Conservation (phyloP, 2,329 filamentous ascomycete genomes). For the Phaeosphaeria sp. region DNA sequence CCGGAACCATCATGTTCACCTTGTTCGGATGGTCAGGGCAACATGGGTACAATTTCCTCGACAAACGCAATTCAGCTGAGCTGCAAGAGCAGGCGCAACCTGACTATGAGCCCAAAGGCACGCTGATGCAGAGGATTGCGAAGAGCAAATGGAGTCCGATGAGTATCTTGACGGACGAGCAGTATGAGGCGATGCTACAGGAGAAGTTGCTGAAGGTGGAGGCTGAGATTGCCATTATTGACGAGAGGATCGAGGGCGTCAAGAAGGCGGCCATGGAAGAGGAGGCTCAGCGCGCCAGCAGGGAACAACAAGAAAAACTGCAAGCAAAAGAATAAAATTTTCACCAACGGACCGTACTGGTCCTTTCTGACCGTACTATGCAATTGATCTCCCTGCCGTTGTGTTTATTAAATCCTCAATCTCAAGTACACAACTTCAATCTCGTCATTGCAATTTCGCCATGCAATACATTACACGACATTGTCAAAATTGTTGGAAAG, state of each 20-base stretch:
- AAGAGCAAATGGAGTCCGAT: constrained; percentile 75
- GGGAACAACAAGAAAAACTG: constrained; percentile 7
- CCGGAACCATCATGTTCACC: constrained; percentile 65
- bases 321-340: not conserved
- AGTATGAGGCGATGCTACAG: constrained; percentile 73
- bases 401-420: too few species aligned
- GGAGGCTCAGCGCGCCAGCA: constrained; percentile 18
- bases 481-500: too few species aligned
- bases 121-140: constrained; percentile 58
- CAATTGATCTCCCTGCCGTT: too few species aligned
- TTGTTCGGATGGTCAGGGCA: constrained; percentile 66
- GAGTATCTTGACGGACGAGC: constrained; percentile 71
- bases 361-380: too few species aligned
- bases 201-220: constrained; percentile 76
- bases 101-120: constrained; percentile 44
- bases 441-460: too few species aligned
- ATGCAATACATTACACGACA: too few species aligned
- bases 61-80: constrained; percentile 52
- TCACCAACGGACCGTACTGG: not conserved
- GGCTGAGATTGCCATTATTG: constrained; percentile 77
- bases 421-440: too few species aligned
- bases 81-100: constrained; percentile 44
- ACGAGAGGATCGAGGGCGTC: constrained; percentile 72
- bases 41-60: constrained; percentile 59
- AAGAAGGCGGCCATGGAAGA: constrained; percentile 31